Conservation (phyloP, 176 grass and related monocot species). For the Triticum monococcum region DNA sequence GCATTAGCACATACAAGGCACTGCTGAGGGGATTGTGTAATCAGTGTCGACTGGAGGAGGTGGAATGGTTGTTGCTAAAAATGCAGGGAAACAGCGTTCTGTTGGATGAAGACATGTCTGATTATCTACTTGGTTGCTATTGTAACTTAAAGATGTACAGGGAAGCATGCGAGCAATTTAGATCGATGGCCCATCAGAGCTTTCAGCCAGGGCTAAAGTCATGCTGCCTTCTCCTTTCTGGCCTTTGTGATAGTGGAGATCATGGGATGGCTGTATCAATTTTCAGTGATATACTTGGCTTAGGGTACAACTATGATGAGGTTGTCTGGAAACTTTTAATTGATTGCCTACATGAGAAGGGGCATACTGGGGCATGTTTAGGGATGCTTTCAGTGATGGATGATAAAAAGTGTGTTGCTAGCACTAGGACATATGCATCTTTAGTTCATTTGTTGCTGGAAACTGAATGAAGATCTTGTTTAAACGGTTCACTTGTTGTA, state of each 20-base stretch:
- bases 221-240: conserved; percentile 32
- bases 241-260: conserved; percentile 32
- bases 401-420: background rate
- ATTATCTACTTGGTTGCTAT: conserved; percentile 32
- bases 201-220: conserved; percentile 18
- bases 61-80: conserved; percentile 3
- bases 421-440: conserved; percentile 27
- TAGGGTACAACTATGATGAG: conserved; percentile 42
- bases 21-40: conserved; percentile 30
- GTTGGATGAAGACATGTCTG: conserved; percentile 21
- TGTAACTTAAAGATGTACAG: conserved; percentile 21
- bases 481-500: background rate
- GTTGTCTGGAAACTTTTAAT: conserved; percentile 36
- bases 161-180: conserved; percentile 17
- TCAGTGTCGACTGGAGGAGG: background rate
- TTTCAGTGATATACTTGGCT: conserved; percentile 33
- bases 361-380: background rate
- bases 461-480: background rate
- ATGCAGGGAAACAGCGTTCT: conserved; percentile 13
- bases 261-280: conserved; percentile 16
- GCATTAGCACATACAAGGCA: conserved; percentile 26
- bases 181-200: conserved; percentile 24
- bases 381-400: background rate
- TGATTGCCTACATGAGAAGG: background rate
- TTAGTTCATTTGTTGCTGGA: background rate